phyloP scores from a whole-genome alignment of 208 protist genomes.

The Tritrichomonas foetus region DNA sequence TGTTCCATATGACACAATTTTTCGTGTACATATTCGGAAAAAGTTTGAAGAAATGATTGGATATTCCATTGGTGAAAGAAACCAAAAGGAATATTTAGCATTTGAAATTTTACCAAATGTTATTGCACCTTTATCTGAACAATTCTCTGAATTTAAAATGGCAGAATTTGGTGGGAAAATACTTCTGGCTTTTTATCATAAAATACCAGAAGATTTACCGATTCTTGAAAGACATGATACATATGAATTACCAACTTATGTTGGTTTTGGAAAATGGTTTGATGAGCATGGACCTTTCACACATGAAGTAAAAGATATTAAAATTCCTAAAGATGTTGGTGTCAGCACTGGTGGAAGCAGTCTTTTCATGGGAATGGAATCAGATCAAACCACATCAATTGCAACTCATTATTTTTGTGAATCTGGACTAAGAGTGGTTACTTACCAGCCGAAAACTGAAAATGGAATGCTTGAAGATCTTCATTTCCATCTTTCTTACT shows the following conservation, averaged over 20 bases:
- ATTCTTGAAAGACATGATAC: neutral
- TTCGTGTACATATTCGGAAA: neutral
- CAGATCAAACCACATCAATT: neutral
- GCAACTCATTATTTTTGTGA: neutral
- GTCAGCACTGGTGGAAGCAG: neutral
- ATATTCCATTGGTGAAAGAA: neutral
- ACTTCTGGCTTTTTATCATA: neutral
- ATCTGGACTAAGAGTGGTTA: neutral
- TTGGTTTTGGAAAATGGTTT: conserved; percentile 1
- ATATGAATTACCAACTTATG: neutral
- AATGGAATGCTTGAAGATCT: too few relatives aligned
- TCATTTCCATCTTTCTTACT: neutral
- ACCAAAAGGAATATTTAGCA: neutral
- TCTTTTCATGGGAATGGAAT: neutral
- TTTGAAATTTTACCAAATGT: neutral
- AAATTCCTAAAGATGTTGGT: too few relatives aligned
- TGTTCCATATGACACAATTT: neutral
- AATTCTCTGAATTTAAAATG: neutral
- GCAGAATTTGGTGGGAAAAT: neutral
- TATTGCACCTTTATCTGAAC: neutral
- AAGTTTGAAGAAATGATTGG: conserved; percentile 30
- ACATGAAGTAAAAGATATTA: too few relatives aligned
- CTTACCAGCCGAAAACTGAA: neutral
- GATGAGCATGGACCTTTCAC: neutral
- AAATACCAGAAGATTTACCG: neutral